Conservation (phyloP, 495 filamentous ascomycete genomes). For the Lasiosphaeriaceae sp. region DNA sequence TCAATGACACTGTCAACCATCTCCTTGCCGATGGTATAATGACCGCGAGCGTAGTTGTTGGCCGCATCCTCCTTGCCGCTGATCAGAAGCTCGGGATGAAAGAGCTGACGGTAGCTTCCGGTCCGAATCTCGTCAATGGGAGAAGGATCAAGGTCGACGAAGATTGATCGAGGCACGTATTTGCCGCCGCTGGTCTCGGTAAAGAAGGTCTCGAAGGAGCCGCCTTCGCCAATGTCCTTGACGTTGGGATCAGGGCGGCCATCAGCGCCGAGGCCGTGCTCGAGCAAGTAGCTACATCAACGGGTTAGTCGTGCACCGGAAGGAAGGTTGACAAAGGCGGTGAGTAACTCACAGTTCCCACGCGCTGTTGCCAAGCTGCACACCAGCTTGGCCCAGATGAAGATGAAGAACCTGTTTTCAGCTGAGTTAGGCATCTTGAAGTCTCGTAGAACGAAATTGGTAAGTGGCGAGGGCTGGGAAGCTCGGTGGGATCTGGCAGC, state of each 20-base stretch:
- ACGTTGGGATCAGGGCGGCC: conserved; percentile 63
- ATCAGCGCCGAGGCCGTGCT: conserved; percentile 81
- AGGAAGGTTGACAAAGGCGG: conserved; percentile 28
- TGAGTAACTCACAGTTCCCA: conserved; percentile 85
- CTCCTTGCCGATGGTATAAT: conserved; percentile 93
- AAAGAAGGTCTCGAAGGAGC: conserved; percentile 88
- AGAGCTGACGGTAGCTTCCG: conserved; percentile 76
- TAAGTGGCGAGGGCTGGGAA: conserved; percentile 5
- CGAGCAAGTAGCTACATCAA: conserved; percentile 70
- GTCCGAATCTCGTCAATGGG: conserved; percentile 91
- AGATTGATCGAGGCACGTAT: conserved; percentile 87
- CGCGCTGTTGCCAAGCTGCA: conserved; percentile 88
- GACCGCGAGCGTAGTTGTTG: conserved; percentile 93
- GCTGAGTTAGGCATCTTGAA: conserved; percentile 10
- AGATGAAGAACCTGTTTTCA: conserved; percentile 71
- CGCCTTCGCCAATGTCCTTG: conserved; percentile 58
- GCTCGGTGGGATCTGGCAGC: neutral
- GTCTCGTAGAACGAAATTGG: neutral
- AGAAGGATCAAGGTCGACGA: conserved; percentile 84
- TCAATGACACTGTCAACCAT: conserved; percentile 80
- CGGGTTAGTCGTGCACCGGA: conserved; percentile 9
- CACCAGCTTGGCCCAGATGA: conserved; percentile 90
- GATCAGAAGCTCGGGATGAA: conserved; percentile 84
- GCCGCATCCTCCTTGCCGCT: conserved; percentile 92
- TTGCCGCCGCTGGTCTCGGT: conserved; percentile 82